A percentile compares a stretch with the other conserved stretches of the same genome.
Evolutionary conservation across 2,329 filamentous ascomycete species (phyloP).

Genomic region (Microsporum ferrugineum): DNA sequence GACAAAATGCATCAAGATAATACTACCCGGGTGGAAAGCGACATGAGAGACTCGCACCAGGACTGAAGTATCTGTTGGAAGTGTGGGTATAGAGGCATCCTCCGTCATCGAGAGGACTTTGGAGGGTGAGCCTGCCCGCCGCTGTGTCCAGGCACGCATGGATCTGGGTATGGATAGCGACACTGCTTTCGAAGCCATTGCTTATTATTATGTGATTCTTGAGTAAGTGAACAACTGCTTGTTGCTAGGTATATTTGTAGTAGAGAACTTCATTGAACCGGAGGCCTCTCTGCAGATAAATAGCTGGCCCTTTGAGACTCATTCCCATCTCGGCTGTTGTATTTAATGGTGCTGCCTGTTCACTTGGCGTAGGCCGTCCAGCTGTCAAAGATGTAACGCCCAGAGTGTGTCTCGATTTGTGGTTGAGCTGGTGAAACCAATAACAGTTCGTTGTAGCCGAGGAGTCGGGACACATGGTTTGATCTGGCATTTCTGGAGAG

Average conservation of each 20-base stretch:
- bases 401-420: not conserved
- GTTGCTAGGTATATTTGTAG: not conserved
- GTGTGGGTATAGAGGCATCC: slow-evolving; percentile 5
- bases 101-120: slow-evolving; percentile 6
- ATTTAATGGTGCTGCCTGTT: not conserved
- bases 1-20: slow-evolving; percentile 11
- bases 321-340: not conserved
- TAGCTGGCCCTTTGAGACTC: not conserved
- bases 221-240: not conserved
- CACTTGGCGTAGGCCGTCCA: not conserved
- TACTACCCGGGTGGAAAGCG: slow-evolving; percentile 9
- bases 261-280: not conserved
- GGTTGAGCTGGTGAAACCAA: not conserved
- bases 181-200: not conserved
- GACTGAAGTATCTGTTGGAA: slow-evolving; percentile 10
- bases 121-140: slow-evolving; percentile 3
- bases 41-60: slow-evolving; percentile 13
- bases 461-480: not conserved
- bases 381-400: not conserved
- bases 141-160: slow-evolving; percentile 7
- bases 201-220: not conserved
- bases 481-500: not conserved
- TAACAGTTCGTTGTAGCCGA: not conserved
- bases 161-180: slow-evolving; percentile 1
- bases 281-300: not conserved